Base-by-base conservation (phyloP, 768 basidiomycete species). In the Termitomyces sp. region DNA sequence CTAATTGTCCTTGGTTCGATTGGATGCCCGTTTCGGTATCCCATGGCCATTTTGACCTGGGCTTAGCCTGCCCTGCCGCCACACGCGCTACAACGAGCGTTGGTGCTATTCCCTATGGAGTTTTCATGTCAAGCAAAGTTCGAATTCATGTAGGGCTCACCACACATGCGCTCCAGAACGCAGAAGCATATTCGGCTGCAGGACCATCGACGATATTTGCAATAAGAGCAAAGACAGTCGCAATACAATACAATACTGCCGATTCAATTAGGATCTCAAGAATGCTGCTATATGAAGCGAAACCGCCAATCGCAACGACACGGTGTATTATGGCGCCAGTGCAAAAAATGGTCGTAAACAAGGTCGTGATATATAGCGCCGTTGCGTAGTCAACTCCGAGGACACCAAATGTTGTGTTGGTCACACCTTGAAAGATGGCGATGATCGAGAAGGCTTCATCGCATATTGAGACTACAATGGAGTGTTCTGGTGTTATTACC, bases 21-120 rank as follows among this genome's bases (percentile, higher is more conserved):
- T 43, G 54, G 9, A 19, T 42, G 1, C 14, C 6, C 12, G 14
- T 9, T 11, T 50, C 48, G n/a, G 7, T 40, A 34, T 56, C 55
- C 55, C 55, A 56, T 10, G 55, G 55, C 48, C 48, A 56, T 30
- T 37, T 51, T 40, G 49, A 43, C 35, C 45, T 56, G 22, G 56
- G 53, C 8, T 40, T 38, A 15, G 57, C 54, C n/a, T 53, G 50
- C n/a, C 56, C 51, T 14, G 53, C 57, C 7, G 57, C 57, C 21
- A 53, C 57, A 10, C 60, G 60, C 5, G 57, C 60, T 21, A 60
- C 46, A 28, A 60, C 44, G 6, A 60, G 48, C 7, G 60, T 60
- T 3, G 60, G 60, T 9, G 60, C 56, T 5, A 60, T 60, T 21
- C 60, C 60, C 60, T 60, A 42, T 28, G 7, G 7, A 28, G 14